phyloP scores from a whole-genome alignment of 1,139 yeast species.

The Pneumocystis jirovecii region DNA sequence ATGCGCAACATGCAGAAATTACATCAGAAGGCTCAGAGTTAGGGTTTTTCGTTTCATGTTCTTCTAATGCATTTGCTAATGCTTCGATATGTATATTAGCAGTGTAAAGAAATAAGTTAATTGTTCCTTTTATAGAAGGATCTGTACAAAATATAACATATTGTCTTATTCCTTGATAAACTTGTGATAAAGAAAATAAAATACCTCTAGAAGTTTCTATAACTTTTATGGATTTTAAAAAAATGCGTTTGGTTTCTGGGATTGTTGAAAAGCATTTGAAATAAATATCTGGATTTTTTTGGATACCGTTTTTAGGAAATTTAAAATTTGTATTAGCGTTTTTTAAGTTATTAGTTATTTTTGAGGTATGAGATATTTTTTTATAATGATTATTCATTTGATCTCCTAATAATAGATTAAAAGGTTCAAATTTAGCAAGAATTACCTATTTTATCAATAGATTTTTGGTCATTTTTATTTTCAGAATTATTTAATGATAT shows the following conservation, averaged over 20 bases:
- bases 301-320: not conserved
- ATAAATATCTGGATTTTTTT: conserved; percentile 31
- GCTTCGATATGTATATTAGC: conserved; percentile 47
- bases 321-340: not conserved
- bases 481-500: not conserved
- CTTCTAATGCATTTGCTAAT: conserved; percentile 43
- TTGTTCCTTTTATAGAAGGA: conserved; percentile 43
- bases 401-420: not conserved
- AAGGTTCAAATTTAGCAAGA: not conserved
- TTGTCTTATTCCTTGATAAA: conserved; percentile 53
- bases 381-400: not conserved
- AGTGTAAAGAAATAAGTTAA: conserved; percentile 40
- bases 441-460: not conserved
- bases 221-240: conserved; percentile 14
- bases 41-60: conserved; percentile 20
- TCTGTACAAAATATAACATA: conserved; percentile 55
- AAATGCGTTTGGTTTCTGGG: conserved; percentile 33
- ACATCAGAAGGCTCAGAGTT: conserved; percentile 24
- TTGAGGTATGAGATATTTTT: not conserved
- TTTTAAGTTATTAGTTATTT: not conserved
- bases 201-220: conserved; percentile 27
- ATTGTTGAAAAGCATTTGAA: conserved; percentile 56
- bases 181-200: conserved; percentile 40
- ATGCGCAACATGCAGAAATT: conserved; percentile 27
- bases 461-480: not conserved